phyloP scores from a whole-genome alignment of 495 filamentous ascomycete species.

The Penicillium ochrochloron region DNA sequence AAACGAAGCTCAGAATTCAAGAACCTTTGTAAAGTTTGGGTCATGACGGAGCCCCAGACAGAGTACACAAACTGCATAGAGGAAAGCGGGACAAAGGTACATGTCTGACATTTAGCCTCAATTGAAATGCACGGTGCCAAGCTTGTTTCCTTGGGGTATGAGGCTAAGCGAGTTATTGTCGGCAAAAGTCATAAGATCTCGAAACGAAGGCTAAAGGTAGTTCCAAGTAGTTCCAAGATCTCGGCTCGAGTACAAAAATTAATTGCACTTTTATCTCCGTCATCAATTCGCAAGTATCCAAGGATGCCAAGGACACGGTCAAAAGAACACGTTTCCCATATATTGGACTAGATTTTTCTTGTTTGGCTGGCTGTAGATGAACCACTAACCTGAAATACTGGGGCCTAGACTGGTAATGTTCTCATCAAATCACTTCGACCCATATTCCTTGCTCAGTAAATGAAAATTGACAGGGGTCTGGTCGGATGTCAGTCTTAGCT shows the following conservation, averaged over 20 bases:
- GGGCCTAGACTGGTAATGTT: background rate
- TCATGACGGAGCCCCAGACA: background rate
- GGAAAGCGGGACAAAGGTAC: conserved; percentile 11
- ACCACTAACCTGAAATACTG: background rate
- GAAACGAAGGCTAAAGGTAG: background rate
- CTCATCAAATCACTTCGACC: background rate
- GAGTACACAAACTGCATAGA: background rate
- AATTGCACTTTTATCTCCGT: background rate
- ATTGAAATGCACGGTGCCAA: background rate
- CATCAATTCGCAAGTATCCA: background rate
- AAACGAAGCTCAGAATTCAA: background rate
- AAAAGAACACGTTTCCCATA: conserved; percentile 1
- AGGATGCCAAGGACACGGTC: background rate
- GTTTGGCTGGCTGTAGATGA: background rate
- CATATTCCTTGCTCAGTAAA: background rate
- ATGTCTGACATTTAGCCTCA: conserved; percentile 3
- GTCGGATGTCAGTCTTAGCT: background rate
- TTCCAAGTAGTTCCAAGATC: conserved; percentile 1
- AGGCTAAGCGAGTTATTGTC: background rate
- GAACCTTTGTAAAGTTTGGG: background rate
- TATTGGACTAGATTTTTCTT: background rate
- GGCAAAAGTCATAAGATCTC: background rate
- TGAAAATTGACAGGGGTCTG: background rate
- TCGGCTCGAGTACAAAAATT: background rate
- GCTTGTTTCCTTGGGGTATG: background rate